Base-by-base conservation (phyloP, 805 yeast species). In the Debaryomyces castellii region DNA sequence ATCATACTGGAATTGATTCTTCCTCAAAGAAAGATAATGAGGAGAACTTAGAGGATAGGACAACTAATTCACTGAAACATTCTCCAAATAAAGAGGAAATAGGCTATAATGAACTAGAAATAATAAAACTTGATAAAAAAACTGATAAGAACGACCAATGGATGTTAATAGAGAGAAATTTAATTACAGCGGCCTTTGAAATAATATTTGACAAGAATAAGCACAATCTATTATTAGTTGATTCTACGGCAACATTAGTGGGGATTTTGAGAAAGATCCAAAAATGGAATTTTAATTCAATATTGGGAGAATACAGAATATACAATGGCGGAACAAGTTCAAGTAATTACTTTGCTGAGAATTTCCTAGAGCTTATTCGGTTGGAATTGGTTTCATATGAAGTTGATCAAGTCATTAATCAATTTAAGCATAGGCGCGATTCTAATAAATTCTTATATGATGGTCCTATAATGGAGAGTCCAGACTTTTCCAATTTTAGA, bases 281-380 rank as follows among this genome's bases (percentile, higher is more conserved):
- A 64, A 86, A 86, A 65, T 92, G 97, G 98, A 85, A 83, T 54
- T 85, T 86, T 59, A 81, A 91, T 20, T 84, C 95, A 16, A 81
- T 92, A 4, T 78, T 90, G 18, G 85, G 85, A 55, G 98, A 92
- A 62, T 94, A 89, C 64, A 72, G 96, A 43, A 73, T 87, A 7
- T 87, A 82, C 63, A 62, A 68, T 7, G 75, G 75, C 1, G 74
- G 88, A 17, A 87, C 89, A 24, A 81, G 80, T 52, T 82, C 85
- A 53, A 75, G 85, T 39, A 89, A 83, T 55, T 90, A 89, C 60
- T 80, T 78, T 52, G 88, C 89, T 17, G 97, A 91, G 59, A 84
- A 84, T 3, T 89, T 87, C 54, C 66, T 92, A 39, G 98, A 92
- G 58, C 63, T 90, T 48, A 71, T 89, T 3, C 80, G 82, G 42